Conservation (phyloP, 768 basidiomycete genomes). For the Boletus eberwhitei region DNA sequence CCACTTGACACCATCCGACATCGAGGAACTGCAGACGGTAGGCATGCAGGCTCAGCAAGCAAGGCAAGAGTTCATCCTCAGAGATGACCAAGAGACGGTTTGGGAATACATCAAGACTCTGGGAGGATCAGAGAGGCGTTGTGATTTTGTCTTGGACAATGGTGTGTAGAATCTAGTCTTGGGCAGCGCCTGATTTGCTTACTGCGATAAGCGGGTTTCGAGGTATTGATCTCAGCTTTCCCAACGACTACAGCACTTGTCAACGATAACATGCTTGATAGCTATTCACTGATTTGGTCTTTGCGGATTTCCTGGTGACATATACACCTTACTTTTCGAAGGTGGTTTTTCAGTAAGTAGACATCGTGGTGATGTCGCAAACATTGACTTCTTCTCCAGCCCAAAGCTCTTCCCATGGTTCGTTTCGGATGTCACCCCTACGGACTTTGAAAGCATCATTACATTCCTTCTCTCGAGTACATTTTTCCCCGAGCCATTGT, state of each 20-base stretch:
- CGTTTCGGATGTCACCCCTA: slow-evolving; percentile 89
- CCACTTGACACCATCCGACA: slow-evolving; percentile 77
- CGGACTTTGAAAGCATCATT: slow-evolving; percentile 70
- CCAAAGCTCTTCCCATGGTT: slow-evolving; percentile 98
- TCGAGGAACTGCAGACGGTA: slow-evolving; percentile 77
- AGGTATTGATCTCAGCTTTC: slow-evolving; percentile 44
- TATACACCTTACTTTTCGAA: slow-evolving; percentile 78
- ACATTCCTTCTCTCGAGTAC: slow-evolving; percentile 49
- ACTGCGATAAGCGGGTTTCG: slow-evolving; percentile 71
- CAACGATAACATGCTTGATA: slow-evolving; percentile 27
- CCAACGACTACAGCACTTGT: background rate
- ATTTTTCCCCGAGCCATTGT: slow-evolving; percentile 49
- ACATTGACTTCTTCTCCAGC: slow-evolving; percentile 39
- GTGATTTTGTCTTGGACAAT: slow-evolving; percentile 93
- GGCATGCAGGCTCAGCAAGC: slow-evolving; percentile 77
- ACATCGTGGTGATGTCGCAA: background rate
- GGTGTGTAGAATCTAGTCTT: slow-evolving; percentile 39
- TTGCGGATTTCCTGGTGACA: slow-evolving; percentile 90
- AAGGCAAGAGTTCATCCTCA: slow-evolving; percentile 75
- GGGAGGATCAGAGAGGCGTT: slow-evolving; percentile 38
- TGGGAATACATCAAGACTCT: slow-evolving; percentile 71
- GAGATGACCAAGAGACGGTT: slow-evolving; percentile 71
- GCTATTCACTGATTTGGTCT: slow-evolving; percentile 91
- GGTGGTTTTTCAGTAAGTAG: slow-evolving; percentile 85
- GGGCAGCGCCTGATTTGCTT: background rate